These are phyloP conservation scores for Rutstroemia sydowiana DNA, from an alignment of 2,329 filamentous ascomycete species.

Conservation along the genomic window DNA sequence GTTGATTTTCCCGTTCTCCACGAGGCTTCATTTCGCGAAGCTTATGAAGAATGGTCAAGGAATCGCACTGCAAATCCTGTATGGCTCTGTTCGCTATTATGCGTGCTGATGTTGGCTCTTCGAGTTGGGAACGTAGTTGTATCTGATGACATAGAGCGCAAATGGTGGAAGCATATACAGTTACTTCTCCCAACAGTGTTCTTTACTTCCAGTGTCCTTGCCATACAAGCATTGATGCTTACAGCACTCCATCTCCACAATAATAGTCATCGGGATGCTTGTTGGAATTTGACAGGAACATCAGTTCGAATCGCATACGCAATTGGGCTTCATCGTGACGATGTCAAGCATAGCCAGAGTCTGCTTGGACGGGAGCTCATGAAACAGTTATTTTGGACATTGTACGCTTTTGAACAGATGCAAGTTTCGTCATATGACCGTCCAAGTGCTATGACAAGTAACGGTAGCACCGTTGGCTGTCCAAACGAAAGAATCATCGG, in stretches of 20 bases:
- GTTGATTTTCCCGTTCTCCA: conserved; percentile 37
- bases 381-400: conserved; percentile 31
- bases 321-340: conserved; percentile 38
- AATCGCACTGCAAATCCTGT: conserved; percentile 10
- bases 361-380: conserved; percentile 29
- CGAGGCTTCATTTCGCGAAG: conserved; percentile 36
- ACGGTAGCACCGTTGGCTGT: conserved; percentile 29
- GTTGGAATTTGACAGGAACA: conserved; percentile 38
- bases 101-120: conserved; percentile 34
- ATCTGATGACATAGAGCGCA: conserved; percentile 33
- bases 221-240: conserved; percentile 37
- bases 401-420: conserved; percentile 33
- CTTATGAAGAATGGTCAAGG: conserved; percentile 32
- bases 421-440: conserved; percentile 38
- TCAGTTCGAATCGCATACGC: conserved; percentile 38
- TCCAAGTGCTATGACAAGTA: conserved; percentile 36
- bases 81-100: conserved; percentile 37
- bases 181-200: conserved; percentile 35
- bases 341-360: conserved; percentile 30
- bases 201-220: conserved; percentile 36
- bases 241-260: conserved; percentile 38
- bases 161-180: conserved; percentile 36
- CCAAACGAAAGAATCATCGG: conserved; percentile 33
- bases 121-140: conserved; percentile 30
- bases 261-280: conserved; percentile 35